Conservation (phyloP, 1,284 basidiomycete genomes). For the Ganoderma lucidum region DNA sequence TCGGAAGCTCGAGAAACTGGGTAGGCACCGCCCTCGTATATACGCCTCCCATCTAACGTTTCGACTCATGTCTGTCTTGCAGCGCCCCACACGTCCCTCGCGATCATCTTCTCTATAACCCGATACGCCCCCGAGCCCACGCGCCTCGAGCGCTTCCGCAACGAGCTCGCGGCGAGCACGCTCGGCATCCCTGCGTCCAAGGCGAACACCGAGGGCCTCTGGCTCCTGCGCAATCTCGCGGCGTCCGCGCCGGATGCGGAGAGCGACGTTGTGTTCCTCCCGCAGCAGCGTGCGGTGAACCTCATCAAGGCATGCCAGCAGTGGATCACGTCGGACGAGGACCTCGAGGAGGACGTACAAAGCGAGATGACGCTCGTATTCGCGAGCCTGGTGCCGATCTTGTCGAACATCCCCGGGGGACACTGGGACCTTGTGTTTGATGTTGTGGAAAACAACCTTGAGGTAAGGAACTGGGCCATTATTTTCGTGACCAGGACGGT, state of each 20-base stretch:
- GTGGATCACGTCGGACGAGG: conserved; percentile 86
- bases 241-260: conserved; percentile 83
- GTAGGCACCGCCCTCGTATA: conserved; percentile 48
- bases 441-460: conserved; percentile 87
- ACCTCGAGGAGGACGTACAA: conserved; percentile 79
- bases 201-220: conserved; percentile 75
- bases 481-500: background rate
- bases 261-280: conserved; percentile 86
- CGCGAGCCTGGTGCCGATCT: conserved; percentile 81
- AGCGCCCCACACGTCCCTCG: conserved; percentile 76
- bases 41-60: conserved; percentile 37
- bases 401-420: conserved; percentile 86
- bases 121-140: conserved; percentile 72
- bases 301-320: conserved; percentile 86
- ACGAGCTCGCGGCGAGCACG: conserved; percentile 86
- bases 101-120: conserved; percentile 71
- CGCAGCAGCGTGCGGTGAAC: conserved; percentile 89
- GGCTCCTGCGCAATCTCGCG: conserved; percentile 74
- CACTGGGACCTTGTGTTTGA: conserved; percentile 97
- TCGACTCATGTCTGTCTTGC: conserved; percentile 2
- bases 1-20: conserved; percentile 64
- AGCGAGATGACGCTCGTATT: conserved; percentile 82
- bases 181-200: conserved; percentile 72
- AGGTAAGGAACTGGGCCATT: conserved; percentile 56
- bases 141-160: conserved; percentile 84